Base-by-base conservation (phyloP, 2,329 filamentous ascomycete species). In the Chaetomium olivaceum region DNA sequence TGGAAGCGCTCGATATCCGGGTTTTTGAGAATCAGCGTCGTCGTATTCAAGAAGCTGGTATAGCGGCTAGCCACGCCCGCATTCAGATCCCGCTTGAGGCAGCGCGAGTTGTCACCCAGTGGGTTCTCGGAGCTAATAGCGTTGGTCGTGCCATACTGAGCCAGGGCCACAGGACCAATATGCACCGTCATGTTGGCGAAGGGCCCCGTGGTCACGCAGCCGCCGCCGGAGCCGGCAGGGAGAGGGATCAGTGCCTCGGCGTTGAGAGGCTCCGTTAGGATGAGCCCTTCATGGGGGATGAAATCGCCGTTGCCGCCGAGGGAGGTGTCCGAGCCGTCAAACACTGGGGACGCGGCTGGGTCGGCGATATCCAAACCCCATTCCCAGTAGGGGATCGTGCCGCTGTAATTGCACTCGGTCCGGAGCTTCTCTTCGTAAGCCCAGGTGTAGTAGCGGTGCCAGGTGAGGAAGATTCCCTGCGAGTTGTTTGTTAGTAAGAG, bases 131-230 rank as follows among this genome's bases (percentile, higher is more conserved):
- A 69, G 16, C 39, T 43, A 7, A 7, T n/a, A 4, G 16, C 4
- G 16, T 43, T 7, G 16, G 39, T 43, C 16, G 39, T 43, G 39
- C 39, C 39, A 7, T 43, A 43, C 16, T 43, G 39, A 0, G 39
- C 39, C 4, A 71, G 70, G 4, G 66, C 65, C 8, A 76, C 73
- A 12, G 80, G 80, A 0, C 80, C 80, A 1, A 82, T 71, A 63
- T 78, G 80, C 58, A 81, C 76, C 0, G 67, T 73, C 71, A 78
- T 76, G 67, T 79, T 73, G 74, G 46, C 51, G 23, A 86, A 80
- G 1, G 85, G 85, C 0, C 84, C 84, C 0, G 76, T 77, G 11
- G 73, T 76, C 1, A 88, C 77, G 70, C 85, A 88, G 23, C 85
- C 86, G 33, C 86, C 86, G 6, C 86, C 86, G 1, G 75, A 76